These are phyloP conservation scores for Nannizziopsis barbatae DNA, from an alignment of 2,329 filamentous ascomycete species.

Conservation along the genomic window DNA sequence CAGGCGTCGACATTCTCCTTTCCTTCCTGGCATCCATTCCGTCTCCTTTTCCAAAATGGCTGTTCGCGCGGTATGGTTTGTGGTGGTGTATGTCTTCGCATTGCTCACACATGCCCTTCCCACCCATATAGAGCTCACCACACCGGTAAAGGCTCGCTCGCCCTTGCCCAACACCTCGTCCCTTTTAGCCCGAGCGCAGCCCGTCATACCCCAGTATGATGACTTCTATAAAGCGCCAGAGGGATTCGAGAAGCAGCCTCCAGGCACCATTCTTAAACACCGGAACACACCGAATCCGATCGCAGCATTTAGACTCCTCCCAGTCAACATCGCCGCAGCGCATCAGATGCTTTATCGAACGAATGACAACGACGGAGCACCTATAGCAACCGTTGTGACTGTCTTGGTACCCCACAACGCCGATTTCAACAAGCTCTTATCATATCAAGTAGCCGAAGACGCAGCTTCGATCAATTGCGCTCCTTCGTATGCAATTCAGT, in stretches of 20 bases:
- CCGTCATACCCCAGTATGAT: conserved; percentile 19
- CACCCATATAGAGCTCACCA: neutral
- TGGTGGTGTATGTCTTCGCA: conserved; percentile 9
- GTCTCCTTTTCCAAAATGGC: conserved; percentile 2
- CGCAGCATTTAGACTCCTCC: conserved; percentile 17
- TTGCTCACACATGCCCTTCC: conserved; percentile 6
- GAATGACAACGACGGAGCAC: conserved; percentile 27
- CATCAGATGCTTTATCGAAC: conserved; percentile 35
- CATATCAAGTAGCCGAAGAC: conserved; percentile 33
- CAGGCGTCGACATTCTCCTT: too few species aligned
- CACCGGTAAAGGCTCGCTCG: too few species aligned
- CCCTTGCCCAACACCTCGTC: conserved; percentile 3
- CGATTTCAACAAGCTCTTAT: conserved; percentile 28
- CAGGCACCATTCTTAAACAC: conserved; percentile 23
- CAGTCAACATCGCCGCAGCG: conserved; percentile 18
- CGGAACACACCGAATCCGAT: conserved; percentile 20
- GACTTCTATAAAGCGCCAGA: conserved; percentile 23
- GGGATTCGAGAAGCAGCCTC: conserved; percentile 20
- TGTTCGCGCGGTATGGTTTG: conserved; percentile 6
- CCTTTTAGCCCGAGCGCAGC: conserved; percentile 2
- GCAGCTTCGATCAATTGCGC: conserved; percentile 21
- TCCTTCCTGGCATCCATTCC: too few species aligned
- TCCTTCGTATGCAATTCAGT: conserved; percentile 23
- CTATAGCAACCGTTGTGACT: conserved; percentile 32
- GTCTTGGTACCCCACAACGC: conserved; percentile 30